Evolutionary conservation across 2,329 filamentous ascomycete species (phyloP).

Genomic region (Scorias spongiosa): DNA sequence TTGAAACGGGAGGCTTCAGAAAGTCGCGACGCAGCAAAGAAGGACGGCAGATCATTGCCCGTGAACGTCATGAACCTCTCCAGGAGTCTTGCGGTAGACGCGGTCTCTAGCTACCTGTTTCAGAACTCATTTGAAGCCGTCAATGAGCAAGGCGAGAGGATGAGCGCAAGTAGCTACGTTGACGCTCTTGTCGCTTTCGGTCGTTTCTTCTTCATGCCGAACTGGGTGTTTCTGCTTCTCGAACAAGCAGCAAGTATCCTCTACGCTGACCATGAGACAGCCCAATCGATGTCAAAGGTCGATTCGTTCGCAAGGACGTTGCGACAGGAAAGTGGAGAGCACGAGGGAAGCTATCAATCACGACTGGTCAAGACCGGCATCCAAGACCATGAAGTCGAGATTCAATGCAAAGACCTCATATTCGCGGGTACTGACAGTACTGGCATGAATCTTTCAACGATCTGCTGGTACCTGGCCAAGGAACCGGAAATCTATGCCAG

Average conservation of each 20-base stretch:
- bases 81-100: conserved; percentile 38
- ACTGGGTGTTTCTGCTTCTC: conserved; percentile 24
- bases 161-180: conserved; percentile 36
- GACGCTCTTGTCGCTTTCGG: conserved; percentile 40
- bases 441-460: conserved; percentile 35
- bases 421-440: conserved; percentile 42
- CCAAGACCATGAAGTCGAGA: conserved; percentile 28
- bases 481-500: conserved; percentile 25
- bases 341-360: conserved; percentile 32
- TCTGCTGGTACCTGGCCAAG: conserved; percentile 31
- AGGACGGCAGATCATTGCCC: conserved; percentile 11
- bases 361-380: conserved; percentile 32
- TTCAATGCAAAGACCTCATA: conserved; percentile 39
- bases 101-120: conserved; percentile 40
- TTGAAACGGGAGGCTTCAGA: conserved; percentile 21
- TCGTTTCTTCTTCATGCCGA: conserved; percentile 39
- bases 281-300: conserved; percentile 24
- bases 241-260: conserved; percentile 24
- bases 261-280: conserved; percentile 19
- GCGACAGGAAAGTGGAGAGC: conserved; percentile 20
- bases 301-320: conserved; percentile 29
- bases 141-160: conserved; percentile 20
- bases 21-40: conserved; percentile 6
- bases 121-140: conserved; percentile 35
- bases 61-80: conserved; percentile 37